phyloP scores from a whole-genome alignment of 176 grass and related monocot species.

The Ensete glaucum region DNA sequence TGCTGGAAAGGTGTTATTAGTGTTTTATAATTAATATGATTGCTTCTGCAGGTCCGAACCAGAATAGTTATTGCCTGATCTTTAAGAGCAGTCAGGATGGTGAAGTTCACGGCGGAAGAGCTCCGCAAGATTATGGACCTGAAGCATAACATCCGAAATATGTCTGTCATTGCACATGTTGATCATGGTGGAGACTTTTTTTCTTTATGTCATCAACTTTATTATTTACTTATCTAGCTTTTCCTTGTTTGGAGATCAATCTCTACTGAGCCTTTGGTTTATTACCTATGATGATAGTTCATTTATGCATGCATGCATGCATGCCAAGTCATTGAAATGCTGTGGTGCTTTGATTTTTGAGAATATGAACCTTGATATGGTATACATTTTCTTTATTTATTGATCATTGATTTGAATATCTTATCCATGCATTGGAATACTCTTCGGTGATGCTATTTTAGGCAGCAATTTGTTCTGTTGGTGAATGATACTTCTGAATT shows the following conservation, averaged over 20 bases:
- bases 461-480: too few species aligned
- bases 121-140: slow-evolving; percentile 81
- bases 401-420: too few species aligned
- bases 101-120: slow-evolving; percentile 90
- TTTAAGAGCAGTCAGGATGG: slow-evolving; percentile 51
- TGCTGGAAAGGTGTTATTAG: not conserved
- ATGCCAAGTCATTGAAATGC: too few species aligned
- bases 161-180: slow-evolving; percentile 87
- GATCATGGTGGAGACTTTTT: slow-evolving; percentile 50
- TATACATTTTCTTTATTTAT: too few species aligned
- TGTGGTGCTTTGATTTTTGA: too few species aligned
- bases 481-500: too few species aligned
- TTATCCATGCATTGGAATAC: too few species aligned
- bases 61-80: slow-evolving; percentile 2
- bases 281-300: too few species aligned
- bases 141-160: slow-evolving; percentile 83
- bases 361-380: too few species aligned
- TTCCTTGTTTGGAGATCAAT: not conserved
- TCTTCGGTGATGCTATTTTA: too few species aligned
- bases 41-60: not conserved
- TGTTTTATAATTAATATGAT: not conserved
- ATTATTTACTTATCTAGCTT: not conserved
- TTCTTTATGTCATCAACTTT: not conserved
- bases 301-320: too few species aligned
- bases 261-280: too few species aligned